These are phyloP conservation scores for Sarocladium strictum DNA, from an alignment of 2,329 filamentous ascomycete species.

Conservation along the genomic window DNA sequence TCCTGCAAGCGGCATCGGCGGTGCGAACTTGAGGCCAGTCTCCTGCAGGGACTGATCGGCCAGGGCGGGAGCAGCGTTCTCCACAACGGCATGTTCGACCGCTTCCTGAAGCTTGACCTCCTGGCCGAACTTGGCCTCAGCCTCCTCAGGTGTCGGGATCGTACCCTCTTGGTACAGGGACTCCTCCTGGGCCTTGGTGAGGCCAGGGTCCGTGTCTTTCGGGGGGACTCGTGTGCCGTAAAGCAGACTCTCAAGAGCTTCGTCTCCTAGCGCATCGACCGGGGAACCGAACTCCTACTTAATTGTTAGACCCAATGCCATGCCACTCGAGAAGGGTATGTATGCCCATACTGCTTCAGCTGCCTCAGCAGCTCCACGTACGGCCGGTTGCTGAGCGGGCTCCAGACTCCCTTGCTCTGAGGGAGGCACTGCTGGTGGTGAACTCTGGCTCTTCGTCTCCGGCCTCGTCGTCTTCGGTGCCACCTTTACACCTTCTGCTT, in stretches of 20 bases:
- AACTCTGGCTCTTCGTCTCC: neutral
- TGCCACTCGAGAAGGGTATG: slow-evolving; percentile 12
- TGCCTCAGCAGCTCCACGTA: slow-evolving; percentile 3
- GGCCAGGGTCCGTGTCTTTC: slow-evolving; percentile 24
- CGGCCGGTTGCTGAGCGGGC: neutral
- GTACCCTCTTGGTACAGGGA: slow-evolving; percentile 36
- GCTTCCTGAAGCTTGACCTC: slow-evolving; percentile 2
- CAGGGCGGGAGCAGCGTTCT: neutral
- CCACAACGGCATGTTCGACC: slow-evolving; percentile 11
- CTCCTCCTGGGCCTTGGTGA: slow-evolving; percentile 37
- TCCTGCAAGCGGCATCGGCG: slow-evolving; percentile 44
- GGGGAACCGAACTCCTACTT: slow-evolving; percentile 7
- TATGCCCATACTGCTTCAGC: slow-evolving; percentile 13
- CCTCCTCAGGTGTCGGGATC: slow-evolving; percentile 29
- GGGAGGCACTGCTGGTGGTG: neutral
- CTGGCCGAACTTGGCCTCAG: slow-evolving; percentile 19
- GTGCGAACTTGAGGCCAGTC: slow-evolving; percentile 68
- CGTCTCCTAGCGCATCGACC: slow-evolving; percentile 25
- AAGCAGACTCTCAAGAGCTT: slow-evolving; percentile 28
- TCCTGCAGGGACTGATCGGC: neutral
- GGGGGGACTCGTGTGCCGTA: slow-evolving; percentile 27
- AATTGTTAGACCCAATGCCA: neutral
- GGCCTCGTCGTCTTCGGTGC: neutral
- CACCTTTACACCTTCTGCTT: slow-evolving; percentile 10
- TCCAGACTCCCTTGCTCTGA: slow-evolving; percentile 1